These are phyloP conservation scores for Macrolepiota fuliginosa DNA, from an alignment of 768 basidiomycete genomes.

Conservation along the genomic window DNA sequence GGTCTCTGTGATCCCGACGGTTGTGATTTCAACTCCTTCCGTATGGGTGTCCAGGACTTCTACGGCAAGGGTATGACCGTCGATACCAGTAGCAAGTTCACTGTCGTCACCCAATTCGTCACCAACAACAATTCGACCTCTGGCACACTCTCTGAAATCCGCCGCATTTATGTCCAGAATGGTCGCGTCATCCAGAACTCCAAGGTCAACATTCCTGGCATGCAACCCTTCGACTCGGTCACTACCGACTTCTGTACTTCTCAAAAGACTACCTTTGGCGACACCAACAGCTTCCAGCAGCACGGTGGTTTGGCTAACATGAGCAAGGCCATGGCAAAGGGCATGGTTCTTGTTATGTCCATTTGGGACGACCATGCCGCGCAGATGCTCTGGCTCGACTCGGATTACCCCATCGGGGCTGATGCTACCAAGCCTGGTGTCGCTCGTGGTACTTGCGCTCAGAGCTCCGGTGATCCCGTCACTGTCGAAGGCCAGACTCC, in stretches of 20 bases:
- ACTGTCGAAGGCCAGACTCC: constrained; percentile 36
- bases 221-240: constrained; percentile 32
- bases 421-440: constrained; percentile 36
- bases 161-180: constrained; percentile 29
- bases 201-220: constrained; percentile 26
- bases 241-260: constrained; percentile 41
- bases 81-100: constrained; percentile 11
- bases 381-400: constrained; percentile 52
- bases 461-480: constrained; percentile 37
- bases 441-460: constrained; percentile 44
- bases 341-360: constrained; percentile 47
- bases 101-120: constrained; percentile 39
- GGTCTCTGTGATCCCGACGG: constrained; percentile 42
- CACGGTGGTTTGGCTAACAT: constrained; percentile 39
- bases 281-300: constrained; percentile 41
- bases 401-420: constrained; percentile 34
- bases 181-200: constrained; percentile 36
- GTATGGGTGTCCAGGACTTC: constrained; percentile 37
- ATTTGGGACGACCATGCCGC: constrained; percentile 50
- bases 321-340: constrained; percentile 35
- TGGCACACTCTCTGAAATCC: constrained; percentile 23
- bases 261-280: constrained; percentile 45
- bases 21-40: constrained; percentile 50
- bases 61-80: constrained; percentile 36
- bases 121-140: constrained; percentile 33